Evolutionary conservation across 2,329 filamentous ascomycete genomes (phyloP), one percentile per base, ranked within the genome.

Genomic region (Epicoccum nigrum): DNA sequence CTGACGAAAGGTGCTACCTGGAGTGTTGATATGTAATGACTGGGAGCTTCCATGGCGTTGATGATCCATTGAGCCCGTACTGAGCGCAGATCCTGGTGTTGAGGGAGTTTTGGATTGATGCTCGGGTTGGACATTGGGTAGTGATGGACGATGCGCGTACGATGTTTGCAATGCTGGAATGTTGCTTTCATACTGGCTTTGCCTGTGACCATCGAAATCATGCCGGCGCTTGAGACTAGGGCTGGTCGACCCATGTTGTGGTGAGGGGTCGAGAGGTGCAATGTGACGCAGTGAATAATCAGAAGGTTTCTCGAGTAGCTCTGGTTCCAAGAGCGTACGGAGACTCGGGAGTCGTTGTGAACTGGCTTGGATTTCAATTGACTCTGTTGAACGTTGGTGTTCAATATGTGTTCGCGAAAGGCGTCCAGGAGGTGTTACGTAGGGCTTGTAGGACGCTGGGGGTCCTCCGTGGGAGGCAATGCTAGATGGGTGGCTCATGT

Each of bases 401-500:
- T 71, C 68, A 40, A 44, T 56, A 17, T 71, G 63, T 45, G 65
- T 59, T 42, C 61, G 65, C 42, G 67, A 67, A 7, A 61, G 54
- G 45, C 62, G 59, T 45, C 59, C 63, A 57, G 53, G 60, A 40
- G 63, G 51, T 49, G 58, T 55, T 51, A 66, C 59, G 51, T 70
- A 71, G 25, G 64, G 55, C 51, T 48, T 60, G 59, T 69, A 67
- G 34, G 64, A 64, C 9, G 61, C 51, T 30, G 64, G 60, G 59
- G 47, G 67, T 23, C 64, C 67, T 56, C 64, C 63, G 89, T 91
- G 96, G 65, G 90, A 89, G 1, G 91, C 90, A 69, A 96, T 96
- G 47, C 95, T 91, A 2, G 81, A 81, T 70, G 95, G 88, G 17
- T 90, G 91, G 65, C 95, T 90, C 61, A 96, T 92, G 32, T 88